phyloP scores from a whole-genome alignment of 345 rosid species.

The Populus simonii region DNA sequence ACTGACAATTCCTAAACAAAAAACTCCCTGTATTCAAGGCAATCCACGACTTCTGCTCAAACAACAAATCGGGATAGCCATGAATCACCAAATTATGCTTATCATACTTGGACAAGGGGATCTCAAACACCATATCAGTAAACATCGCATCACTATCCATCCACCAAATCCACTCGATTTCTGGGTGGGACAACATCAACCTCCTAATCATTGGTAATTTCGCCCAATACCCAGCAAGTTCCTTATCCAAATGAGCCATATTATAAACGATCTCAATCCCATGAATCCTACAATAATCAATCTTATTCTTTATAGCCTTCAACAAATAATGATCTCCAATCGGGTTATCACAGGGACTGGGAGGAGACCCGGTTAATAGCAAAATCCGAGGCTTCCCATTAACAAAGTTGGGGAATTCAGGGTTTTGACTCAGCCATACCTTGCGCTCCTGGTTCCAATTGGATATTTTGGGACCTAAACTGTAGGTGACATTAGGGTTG shows the following conservation, averaged over 20 bases:
- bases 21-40: conserved; percentile 95
- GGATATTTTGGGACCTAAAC: conserved; percentile 69
- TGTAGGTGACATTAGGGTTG: conserved; percentile 60
- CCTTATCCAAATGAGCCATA: conserved; percentile 92
- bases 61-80: conserved; percentile 86
- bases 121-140: conserved; percentile 90
- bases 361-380: conserved; percentile 87
- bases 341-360: conserved; percentile 85
- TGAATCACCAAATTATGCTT: conserved; percentile 79
- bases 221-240: conserved; percentile 95
- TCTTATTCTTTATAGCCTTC: conserved; percentile 85
- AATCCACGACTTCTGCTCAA: conserved; percentile 85
- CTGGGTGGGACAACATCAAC: conserved; percentile 87
- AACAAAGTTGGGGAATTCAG: conserved; percentile 62
- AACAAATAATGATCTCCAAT: conserved; percentile 89
- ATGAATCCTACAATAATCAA: conserved; percentile 92
- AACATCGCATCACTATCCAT: conserved; percentile 99
- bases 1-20: conserved; percentile 84
- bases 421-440: conserved; percentile 60
- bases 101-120: conserved; percentile 55
- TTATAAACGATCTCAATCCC: conserved; percentile 96
- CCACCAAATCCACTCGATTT: conserved; percentile 98
- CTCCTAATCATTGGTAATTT: conserved; percentile 84
- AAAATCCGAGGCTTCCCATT: conserved; percentile 65
- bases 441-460: conserved; percentile 66